These are phyloP conservation scores for Polymyxa betae DNA, from an alignment of 208 protist species.

Conservation along the genomic window DNA sequence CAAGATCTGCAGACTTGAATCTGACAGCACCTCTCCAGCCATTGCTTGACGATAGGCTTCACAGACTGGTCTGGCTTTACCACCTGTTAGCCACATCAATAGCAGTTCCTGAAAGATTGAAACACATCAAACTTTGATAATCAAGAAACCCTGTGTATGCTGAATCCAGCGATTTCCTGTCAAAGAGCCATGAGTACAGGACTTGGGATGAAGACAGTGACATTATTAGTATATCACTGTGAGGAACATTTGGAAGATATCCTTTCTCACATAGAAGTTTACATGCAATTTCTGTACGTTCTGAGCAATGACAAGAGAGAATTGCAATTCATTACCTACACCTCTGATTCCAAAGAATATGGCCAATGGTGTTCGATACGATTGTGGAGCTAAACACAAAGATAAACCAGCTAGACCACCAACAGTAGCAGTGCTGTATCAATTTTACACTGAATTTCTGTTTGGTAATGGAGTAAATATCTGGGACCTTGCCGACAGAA, in stretches of 20 bases:
- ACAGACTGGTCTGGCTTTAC: background rate
- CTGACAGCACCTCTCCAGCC: background rate
- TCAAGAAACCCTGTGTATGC: background rate
- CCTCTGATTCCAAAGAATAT: conserved; percentile 24
- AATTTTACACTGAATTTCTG: background rate
- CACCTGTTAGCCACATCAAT: background rate
- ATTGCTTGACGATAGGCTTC: background rate
- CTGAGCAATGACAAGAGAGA: background rate
- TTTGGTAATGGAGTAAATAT: background rate
- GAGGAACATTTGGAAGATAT: background rate
- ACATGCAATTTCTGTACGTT: background rate
- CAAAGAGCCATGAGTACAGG: conserved; percentile 17
- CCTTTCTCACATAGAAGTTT: background rate
- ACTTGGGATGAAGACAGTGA: conserved; percentile 16
- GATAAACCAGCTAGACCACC: background rate
- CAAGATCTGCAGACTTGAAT: background rate
- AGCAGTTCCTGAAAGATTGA: background rate
- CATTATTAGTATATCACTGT: conserved; percentile 33
- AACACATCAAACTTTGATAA: conserved; percentile 10
- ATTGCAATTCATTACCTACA: background rate
- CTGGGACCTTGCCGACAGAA: background rate
- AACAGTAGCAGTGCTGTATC: background rate
- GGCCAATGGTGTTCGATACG: background rate
- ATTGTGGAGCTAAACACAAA: background rate
- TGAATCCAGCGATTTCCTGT: background rate